Base-by-base conservation (phyloP, 139 green algal genomes). In the Volvox reticuliferus region DNA sequence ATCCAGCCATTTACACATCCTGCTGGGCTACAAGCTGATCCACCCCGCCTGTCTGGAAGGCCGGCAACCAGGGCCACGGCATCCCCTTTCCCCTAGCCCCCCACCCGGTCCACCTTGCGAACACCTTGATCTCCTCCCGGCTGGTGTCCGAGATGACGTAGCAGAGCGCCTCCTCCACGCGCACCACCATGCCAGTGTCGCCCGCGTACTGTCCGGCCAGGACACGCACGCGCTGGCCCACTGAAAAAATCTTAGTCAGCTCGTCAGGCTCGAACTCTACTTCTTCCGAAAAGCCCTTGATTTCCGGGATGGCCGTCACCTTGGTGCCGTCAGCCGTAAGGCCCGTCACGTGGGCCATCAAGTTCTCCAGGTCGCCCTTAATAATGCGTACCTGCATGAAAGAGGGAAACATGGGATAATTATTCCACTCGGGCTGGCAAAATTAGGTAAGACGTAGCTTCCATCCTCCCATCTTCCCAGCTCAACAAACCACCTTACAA, bases 121-220 rank as follows among this genome's bases (percentile, higher is more conserved):
- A 99, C 17, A 98, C 97, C 62, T 93, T 94, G 73, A 99, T 93
- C 92, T 99, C 95, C 91, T 97, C 91, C 73, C 95, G 92, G 0
- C 91, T 96, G 35, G 88, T 93, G 94, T 99, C 97, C 20, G 93
- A 93, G 75, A 99, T 93, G 65, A 99, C 28, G 35, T 94, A 86
- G 89, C 95, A 97, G 30, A 97, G 75, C 44, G 91, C 82, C 16
- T 92, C 94, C 24, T 97, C 95, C 78, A 98, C 92, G 1, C 97
- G 93, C 62, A 99, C 95, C 50, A 99, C 95, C 92, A 99, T 97
- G 76, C 98, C 98, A 6, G 95, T 96, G 86, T 98, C 94, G 22
- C 98, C 97, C 18, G 88, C 87, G 93, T 99, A 96, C 75, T 95
- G 87, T 6, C 98, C 98, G n/a, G 93, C 87, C 22, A 97, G 90